Evolutionary conservation across 139 green algal genomes (phyloP), one percentile per base, ranked within the genome.

Genomic region (Ettlia oleoabundans): DNA sequence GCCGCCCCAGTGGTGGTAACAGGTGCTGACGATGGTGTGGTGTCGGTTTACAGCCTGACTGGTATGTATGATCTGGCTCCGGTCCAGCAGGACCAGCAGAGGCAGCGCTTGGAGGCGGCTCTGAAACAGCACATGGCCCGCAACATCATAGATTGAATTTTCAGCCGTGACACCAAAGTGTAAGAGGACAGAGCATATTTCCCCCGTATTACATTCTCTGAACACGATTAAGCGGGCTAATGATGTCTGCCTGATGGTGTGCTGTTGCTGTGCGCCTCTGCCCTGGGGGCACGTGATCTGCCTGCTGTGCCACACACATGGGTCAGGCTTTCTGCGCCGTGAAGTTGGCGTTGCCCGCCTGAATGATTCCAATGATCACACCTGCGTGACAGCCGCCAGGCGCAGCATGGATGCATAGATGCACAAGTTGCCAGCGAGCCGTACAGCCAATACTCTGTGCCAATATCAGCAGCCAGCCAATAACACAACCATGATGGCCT

Each of bases 1-100:
- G 85, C 70, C 19, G 90, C 77, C 0, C 92, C 92, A 2, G 84
- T 95, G 28, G 79, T 96, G 5, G 86, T 94, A 38, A 89, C 85
- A 33, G 93, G 91, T 33, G 86, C 80, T 0, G 88, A 92, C 43
- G 81, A 89, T 30, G 93, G 93, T 38, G 75, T 30, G 10, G 76
- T 95, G 55, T 52, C 78, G 47, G 88, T 94, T 24, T 88, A 90
- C 73, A 85, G 92, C 61, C 52, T 93, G 35, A 37, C 66, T 19
- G 65, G 64, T 10, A 35, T 67, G 43, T 41, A 61, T 4, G 58
- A 19, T 35, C 38, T 19, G 4, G 47, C 15, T 19, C 38, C 43
- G 13, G 13, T 4, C 15, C 30, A 67, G 33, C 30, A 55, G 51
- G 42, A 58, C 26, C 32, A 77, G 66, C 62, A 83, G 65, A 35